Base-by-base conservation (phyloP, 108 stramenopile genomes). In the Craspedostauros australis region DNA sequence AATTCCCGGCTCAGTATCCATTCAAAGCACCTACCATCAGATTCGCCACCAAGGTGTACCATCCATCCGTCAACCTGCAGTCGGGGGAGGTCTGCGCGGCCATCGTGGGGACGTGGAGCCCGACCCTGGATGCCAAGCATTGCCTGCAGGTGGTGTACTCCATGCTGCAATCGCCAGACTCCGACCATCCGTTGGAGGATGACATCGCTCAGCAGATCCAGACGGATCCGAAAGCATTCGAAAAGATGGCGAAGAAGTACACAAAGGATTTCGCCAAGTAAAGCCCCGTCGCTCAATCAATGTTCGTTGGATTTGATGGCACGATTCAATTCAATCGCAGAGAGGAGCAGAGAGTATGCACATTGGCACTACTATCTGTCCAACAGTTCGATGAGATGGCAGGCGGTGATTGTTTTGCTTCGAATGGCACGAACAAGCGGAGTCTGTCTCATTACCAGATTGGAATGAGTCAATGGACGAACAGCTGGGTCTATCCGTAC, bases 21-120 rank as follows among this genome's bases (percentile, higher is more conserved):
- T 94, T 94, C 77, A 92, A 88, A 55, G 61, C 93, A n/a, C 93
- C 93, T 15, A 76, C 63, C 36, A 59, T 94, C 12, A 64, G 52
- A 43, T 94, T 94, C 53, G 38, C 48, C 22, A 94, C 93, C 39
- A 82, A 85, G 51, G 65, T 90, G 9, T 91, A 91, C 57, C 93
- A 94, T 73, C 90, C 90, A 22, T 80, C 77, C 46, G 74, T 94
- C 20, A 72, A 82, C 51, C 58, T 60, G 15, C 81, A 89, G 48
- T 57, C 79, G n/a, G 90, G 90, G 22, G 85, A 88, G 51, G 70
- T 92, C 33, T 92, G 90, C 63, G 68, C 71, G 18, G 86, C 84
- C 46, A 66, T 88, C 36, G 44, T 92, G 22, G 80, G 78, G 25
- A 49, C 68, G n/a, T 92, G 90, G 90, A 69, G 75, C 20, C 80